Evolutionary conservation across 805 yeast genomes (phyloP), one percentile per base, ranked within the genome.

Genomic region (Candida ficus): DNA sequence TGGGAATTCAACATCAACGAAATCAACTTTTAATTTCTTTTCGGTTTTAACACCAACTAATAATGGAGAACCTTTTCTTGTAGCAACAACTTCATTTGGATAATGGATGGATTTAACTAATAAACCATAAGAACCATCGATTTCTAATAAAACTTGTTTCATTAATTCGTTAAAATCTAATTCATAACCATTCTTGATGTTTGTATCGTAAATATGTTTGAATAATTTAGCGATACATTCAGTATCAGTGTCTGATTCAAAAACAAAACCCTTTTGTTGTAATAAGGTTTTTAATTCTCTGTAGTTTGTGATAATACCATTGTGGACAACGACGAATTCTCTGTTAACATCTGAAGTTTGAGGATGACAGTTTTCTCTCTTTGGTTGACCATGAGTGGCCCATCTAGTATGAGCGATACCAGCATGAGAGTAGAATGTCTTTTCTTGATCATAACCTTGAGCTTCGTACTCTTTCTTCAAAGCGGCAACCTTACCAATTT

Each of bases 341-440:
- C 83, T 83, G 34, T 66, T 64, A 9, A 76, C 74, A 62, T 88
- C 99, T 1, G 96, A 87, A 49, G 91, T 72, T 61, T 91, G 98
- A 36, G 99, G 99, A 63, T 93, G 99, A 62, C 98, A 93, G 71
- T 93, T 93, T 46, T 64, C 54, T 47, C 74, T 78, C 50, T 78
- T 79, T 43, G 97, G 97, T 56, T 81, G 86, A 65, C 99, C 99
- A 64, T 93, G 99, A 29, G 99, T 93, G 38, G 99, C 99, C 99
- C 99, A 93, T 72, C 99, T 85, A 12, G 99, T 93, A 67, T 93
- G 99, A 19, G 99, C 98, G 62, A 93, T 93, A 60, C 96, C 99
- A 45, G 81, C 89, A 61, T 93, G 99, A 62, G 83, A 78, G 53
- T 77, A 81, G 59, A 87, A 89, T 17, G 77, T 71, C 45, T 76